Percentiles rank a stretch among this genome's conserved stretches.
Conservation (phyloP, 106 monocot genomes). For the Platanthera zijinensis region DNA sequence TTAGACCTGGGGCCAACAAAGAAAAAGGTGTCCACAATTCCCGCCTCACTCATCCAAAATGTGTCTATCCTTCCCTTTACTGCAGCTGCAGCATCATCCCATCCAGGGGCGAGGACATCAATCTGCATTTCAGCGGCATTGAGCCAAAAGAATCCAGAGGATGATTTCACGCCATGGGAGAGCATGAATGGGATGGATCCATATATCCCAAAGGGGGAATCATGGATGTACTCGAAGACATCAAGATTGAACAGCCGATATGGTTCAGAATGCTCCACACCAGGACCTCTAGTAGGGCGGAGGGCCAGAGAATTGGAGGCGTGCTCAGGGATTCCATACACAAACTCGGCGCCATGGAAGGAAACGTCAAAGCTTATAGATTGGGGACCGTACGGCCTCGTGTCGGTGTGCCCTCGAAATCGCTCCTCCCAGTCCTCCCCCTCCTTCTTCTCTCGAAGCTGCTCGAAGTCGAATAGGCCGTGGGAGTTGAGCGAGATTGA, state of each 20-base stretch:
- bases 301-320: slow-evolving; percentile 58
- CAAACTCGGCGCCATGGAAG: slow-evolving; percentile 82
- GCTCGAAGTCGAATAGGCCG: slow-evolving; percentile 95
- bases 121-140: slow-evolving; percentile 99
- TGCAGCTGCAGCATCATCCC: slow-evolving; percentile 28
- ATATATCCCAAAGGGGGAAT: slow-evolving; percentile 89
- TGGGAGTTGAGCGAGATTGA: slow-evolving; percentile 77
- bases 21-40: slow-evolving; percentile 86
- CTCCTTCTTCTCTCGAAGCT: slow-evolving; percentile 48
- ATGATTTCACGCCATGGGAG: slow-evolving; percentile 49
- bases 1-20: slow-evolving; percentile 87
- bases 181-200: slow-evolving; percentile 97
- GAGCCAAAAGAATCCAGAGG: slow-evolving; percentile 93
- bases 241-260: slow-evolving; percentile 92
- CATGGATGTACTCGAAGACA: slow-evolving; percentile 86
- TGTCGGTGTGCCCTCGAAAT: slow-evolving; percentile 77
- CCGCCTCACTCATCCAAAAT: slow-evolving; percentile 94
- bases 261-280: slow-evolving; percentile 77
- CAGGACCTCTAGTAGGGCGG: slow-evolving; percentile 68
- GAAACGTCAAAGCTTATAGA: slow-evolving; percentile 85
- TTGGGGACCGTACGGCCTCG: slow-evolving; percentile 79
- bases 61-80: slow-evolving; percentile 46
- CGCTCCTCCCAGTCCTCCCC: slow-evolving; percentile 83
- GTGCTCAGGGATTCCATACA: slow-evolving; percentile 97
- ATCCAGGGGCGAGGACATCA: slow-evolving; percentile 82